Conservation (phyloP, 179 eudicot genomes). For the Spinacia oleracea region DNA sequence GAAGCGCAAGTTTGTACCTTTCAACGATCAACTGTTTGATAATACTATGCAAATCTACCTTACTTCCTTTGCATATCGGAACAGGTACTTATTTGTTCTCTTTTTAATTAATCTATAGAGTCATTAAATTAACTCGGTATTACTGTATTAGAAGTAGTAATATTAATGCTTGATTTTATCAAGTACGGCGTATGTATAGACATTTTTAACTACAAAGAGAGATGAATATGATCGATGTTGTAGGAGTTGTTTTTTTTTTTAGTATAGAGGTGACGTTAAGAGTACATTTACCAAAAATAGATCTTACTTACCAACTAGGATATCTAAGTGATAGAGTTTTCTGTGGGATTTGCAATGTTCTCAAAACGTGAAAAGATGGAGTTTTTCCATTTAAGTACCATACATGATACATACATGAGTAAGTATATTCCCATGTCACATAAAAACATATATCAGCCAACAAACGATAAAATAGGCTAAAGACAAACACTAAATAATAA, state of each 20-base stretch:
- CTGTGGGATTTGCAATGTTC: too few species aligned
- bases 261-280: too few species aligned
- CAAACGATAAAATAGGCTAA: too few species aligned
- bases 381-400: background rate
- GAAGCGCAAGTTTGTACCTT: slow-evolving; percentile 84
- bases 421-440: too few species aligned
- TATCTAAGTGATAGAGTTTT: background rate
- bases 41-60: slow-evolving; percentile 74
- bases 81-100: slow-evolving; percentile 52
- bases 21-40: slow-evolving; percentile 70
- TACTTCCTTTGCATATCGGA: slow-evolving; percentile 82
- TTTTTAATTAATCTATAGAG: background rate
- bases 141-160: too few species aligned
- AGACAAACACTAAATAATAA: too few species aligned
- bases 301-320: background rate
- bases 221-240: too few species aligned
- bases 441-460: too few species aligned
- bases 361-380: background rate
- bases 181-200: too few species aligned
- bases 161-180: background rate
- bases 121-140: background rate
- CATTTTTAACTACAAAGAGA: background rate
- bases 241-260: too few species aligned
- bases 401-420: too few species aligned
- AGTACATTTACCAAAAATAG: too few species aligned